Conservation (phyloP, 495 filamentous ascomycete species). For the Oidiodendron maius region DNA sequence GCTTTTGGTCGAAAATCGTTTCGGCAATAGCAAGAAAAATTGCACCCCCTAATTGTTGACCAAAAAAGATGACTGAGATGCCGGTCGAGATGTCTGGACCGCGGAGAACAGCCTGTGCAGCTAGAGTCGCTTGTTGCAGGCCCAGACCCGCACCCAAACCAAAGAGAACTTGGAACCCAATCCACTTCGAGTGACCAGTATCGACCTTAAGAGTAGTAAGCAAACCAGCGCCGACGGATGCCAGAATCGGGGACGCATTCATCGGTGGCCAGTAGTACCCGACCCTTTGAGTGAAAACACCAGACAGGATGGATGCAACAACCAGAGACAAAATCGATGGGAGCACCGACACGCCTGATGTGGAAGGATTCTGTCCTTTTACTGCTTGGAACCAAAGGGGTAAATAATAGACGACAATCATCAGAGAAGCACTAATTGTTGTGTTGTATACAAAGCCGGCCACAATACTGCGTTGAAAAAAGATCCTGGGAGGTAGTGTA, state of each 20-base stretch:
- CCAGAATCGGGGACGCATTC: conserved; percentile 41
- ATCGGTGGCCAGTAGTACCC: conserved; percentile 65
- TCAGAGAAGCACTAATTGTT: too few species aligned
- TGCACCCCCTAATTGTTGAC: conserved; percentile 54
- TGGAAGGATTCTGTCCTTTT: too few species aligned
- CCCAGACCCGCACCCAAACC: conserved; percentile 65
- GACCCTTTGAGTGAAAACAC: conserved; percentile 41
- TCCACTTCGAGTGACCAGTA: conserved; percentile 50
- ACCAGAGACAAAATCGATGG: too few species aligned
- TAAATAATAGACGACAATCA: too few species aligned
- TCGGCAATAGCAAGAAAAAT: conserved; percentile 56
- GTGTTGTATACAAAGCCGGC: too few species aligned
- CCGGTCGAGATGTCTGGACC: conserved; percentile 50
- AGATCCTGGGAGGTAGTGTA: too few species aligned
- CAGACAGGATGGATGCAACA: conserved; percentile 40
- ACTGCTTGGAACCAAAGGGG: too few species aligned
- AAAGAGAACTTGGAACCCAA: conserved; percentile 60
- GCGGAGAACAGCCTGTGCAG: conserved; percentile 47
- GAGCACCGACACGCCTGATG: too few species aligned
- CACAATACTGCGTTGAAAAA: too few species aligned
- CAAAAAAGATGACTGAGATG: conserved; percentile 53
- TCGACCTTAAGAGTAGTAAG: conserved; percentile 50
- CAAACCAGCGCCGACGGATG: conserved; percentile 55
- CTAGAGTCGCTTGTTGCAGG: conserved; percentile 58
- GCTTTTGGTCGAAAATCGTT: conserved; percentile 53